Evolutionary conservation across 164 flowering plant genomes (phyloP).

Genomic region (Cinnamomum chago): DNA sequence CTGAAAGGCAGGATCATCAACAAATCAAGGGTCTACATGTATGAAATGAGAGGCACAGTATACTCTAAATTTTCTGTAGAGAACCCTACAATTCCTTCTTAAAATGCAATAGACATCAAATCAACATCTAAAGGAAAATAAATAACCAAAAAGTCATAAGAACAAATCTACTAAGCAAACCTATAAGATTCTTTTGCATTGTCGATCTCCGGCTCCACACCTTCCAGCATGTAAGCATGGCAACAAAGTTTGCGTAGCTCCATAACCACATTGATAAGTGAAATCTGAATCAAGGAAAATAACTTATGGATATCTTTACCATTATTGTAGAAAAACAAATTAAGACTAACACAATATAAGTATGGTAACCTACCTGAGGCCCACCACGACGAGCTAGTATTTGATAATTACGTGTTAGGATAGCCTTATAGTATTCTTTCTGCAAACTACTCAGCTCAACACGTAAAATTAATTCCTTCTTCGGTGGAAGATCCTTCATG

Average conservation of each 20-base stretch:
- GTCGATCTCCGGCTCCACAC: constrained; percentile 75
- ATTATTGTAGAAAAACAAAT: neutral
- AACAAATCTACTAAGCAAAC: constrained; percentile 29
- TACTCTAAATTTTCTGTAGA: too few relatives aligned
- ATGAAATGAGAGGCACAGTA: too few relatives aligned
- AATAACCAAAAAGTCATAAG: neutral
- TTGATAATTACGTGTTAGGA: constrained; percentile 93
- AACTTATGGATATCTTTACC: neutral
- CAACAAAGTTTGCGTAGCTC: constrained; percentile 96
- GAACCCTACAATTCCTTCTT: too few relatives aligned
- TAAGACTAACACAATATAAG: constrained; percentile 3
- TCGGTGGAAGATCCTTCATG: constrained; percentile 95
- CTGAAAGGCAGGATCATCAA: too few relatives aligned
- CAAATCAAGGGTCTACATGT: too few relatives aligned
- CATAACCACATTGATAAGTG: constrained; percentile 97
- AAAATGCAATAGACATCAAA: too few relatives aligned
- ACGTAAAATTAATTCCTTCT: constrained; percentile 93
- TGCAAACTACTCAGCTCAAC: constrained; percentile 91
- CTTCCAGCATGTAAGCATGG: constrained; percentile 92
- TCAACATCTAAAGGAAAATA: neutral
- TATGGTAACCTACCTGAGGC: constrained; percentile 53
- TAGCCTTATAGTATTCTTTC: constrained; percentile 94
- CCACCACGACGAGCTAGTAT: constrained; percentile 81
- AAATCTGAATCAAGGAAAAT: constrained; percentile 46
- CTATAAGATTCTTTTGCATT: constrained; percentile 65